Evolutionary conservation across 306 rosid species (phyloP), one percentile per base, ranked within the genome.

Genomic region (Malus sieversii): DNA sequence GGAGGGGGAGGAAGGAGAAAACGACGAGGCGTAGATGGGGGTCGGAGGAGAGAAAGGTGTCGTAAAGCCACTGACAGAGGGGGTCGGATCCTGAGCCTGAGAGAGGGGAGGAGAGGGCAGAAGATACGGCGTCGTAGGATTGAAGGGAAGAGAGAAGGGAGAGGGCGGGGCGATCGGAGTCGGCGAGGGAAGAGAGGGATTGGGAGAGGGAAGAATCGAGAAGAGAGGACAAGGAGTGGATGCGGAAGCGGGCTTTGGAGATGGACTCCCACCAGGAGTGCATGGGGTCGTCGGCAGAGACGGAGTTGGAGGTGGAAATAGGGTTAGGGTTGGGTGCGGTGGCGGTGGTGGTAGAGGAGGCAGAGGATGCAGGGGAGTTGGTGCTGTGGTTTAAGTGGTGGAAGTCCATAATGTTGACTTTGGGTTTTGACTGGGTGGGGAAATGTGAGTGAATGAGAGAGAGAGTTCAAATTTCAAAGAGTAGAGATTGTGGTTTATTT

Each of bases 201-300:
- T 86, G 80, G 68, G 86, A 70, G 53, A 68, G 64, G 29, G 77
- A 72, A 52, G 64, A 22, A 27, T 13, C 38, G 8, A 95, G 90
- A 51, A 95, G 77, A 52, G 90, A 29, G 57, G 93, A 84, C 68
- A 95, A 93, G 60, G 96, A 84, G 71, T 92, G 91, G 87, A 95
- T 95, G 27, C 97, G 97, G 6, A 91, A 87, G 5, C 98, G 98
- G 3, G 93, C 98, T 58, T 89, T 95, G 81, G 98, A 92, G 23
- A 95, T 83, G 4, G 97, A 92, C 68, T 95, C 98, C 98, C 98
- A 93, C 98, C 98, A 93, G 0, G 98, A 88, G 65, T 93, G 98
- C 97, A 93, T 93, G 1, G 96, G 98, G 76, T 90, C 96, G 62
- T 80, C 66, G 75, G 81, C 38, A 22, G 85, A 5, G 35, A 84